Percentiles rank a stretch among this genome's conserved stretches.
Evolutionary conservation across 192 early-diverging fungal genomes (phyloP).

Genomic region (Umbelopsis sp.): DNA sequence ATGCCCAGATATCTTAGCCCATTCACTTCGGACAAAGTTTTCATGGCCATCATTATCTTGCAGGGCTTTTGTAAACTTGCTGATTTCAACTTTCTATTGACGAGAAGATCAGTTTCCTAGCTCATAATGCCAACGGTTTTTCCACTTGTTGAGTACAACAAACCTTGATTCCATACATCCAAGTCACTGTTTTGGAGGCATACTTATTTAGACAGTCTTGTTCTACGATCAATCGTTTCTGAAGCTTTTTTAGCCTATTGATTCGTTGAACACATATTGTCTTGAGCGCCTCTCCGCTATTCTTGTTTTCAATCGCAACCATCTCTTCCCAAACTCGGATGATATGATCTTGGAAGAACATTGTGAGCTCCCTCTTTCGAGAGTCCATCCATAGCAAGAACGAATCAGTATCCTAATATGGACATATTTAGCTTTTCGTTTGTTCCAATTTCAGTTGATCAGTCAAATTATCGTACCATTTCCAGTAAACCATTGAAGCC

Average conservation of each 20-base stretch:
- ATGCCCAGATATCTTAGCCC: slow-evolving; percentile 54
- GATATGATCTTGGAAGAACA: slow-evolving; percentile 58
- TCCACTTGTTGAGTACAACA: not conserved
- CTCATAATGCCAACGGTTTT: too few relatives aligned
- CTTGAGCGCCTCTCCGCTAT: slow-evolving; percentile 49
- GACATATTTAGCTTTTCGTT: too few relatives aligned
- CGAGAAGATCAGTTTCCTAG: not conserved
- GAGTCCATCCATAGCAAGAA: slow-evolving; percentile 63
- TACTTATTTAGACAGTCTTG: slow-evolving; percentile 55
- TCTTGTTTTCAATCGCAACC: slow-evolving; percentile 52
- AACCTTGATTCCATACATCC: slow-evolving; percentile 58
- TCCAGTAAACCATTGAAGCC: slow-evolving; percentile 58
- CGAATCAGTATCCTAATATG: slow-evolving; percentile 49
- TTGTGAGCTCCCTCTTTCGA: slow-evolving; percentile 49
- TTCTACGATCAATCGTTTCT: slow-evolving; percentile 43
- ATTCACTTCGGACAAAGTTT: slow-evolving; percentile 61
- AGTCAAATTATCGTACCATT: slow-evolving; percentile 36
- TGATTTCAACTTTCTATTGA: slow-evolving; percentile 49
- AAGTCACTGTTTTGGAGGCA: slow-evolving; percentile 47
- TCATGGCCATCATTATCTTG: slow-evolving; percentile 62
- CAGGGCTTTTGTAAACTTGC: slow-evolving; percentile 53
- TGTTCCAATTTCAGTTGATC: not conserved
- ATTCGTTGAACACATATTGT: slow-evolving; percentile 47
- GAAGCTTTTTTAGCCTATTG: slow-evolving; percentile 52
- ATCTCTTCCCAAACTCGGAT: slow-evolving; percentile 60